Conservation (phyloP, 1,284 basidiomycete genomes). For the Xerocomus amazonicus region DNA sequence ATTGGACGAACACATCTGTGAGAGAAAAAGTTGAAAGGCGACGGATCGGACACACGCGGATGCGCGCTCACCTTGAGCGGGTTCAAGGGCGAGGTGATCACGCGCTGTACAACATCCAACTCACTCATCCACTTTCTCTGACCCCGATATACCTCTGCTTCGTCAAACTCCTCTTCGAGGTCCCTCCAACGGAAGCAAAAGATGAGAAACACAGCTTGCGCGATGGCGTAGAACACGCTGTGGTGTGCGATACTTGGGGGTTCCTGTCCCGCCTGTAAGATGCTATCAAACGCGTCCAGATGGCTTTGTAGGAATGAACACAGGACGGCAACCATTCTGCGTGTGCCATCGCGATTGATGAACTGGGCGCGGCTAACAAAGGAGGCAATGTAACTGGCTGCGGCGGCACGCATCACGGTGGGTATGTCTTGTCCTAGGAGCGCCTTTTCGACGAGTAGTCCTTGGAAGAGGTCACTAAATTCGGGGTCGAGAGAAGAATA, state of each 20-base stretch:
- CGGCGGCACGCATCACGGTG: constrained; percentile 79
- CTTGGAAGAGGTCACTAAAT: constrained; percentile 91
- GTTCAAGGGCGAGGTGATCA: constrained; percentile 82
- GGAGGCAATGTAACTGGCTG: constrained; percentile 88
- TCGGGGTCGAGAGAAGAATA: constrained; percentile 86
- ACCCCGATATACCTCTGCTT: constrained; percentile 43
- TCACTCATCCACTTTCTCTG: constrained; percentile 82
- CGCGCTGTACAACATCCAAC: constrained; percentile 76
- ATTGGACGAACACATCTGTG: constrained; percentile 80
- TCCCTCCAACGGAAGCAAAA: constrained; percentile 99
- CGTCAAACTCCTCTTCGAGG: constrained; percentile 60
- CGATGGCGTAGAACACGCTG: constrained; percentile 88
- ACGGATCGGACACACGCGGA: neutral
- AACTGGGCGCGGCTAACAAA: constrained; percentile 91
- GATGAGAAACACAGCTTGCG: constrained; percentile 92
- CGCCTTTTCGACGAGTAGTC: constrained; percentile 86
- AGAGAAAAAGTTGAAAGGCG: neutral
- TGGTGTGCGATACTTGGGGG: constrained; percentile 49
- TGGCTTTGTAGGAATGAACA: constrained; percentile 82
- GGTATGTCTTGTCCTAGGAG: constrained; percentile 62
- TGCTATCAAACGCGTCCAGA: constrained; percentile 67
- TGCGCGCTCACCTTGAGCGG: constrained; percentile 69
- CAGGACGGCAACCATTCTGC: constrained; percentile 77
- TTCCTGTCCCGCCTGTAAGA: constrained; percentile 38
- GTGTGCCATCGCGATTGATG: constrained; percentile 73